Conservation (phyloP, 345 rosid genomes). For the Citrus sp. region DNA sequence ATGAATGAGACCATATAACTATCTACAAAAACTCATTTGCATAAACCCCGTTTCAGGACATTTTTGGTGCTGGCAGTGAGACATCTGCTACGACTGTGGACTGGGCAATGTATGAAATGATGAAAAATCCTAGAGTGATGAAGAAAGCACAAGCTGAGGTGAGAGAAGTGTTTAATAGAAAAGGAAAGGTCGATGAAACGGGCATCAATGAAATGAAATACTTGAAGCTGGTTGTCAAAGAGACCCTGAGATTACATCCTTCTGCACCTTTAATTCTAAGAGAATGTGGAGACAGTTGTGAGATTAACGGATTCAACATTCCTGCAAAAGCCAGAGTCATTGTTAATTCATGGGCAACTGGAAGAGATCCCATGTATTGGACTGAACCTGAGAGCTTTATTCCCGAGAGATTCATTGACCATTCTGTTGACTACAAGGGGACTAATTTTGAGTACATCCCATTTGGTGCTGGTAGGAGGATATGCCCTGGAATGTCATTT, state of each 20-base stretch:
- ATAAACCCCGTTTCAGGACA: slow-evolving; percentile 11
- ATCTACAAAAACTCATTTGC: background rate
- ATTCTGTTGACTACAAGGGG: slow-evolving; percentile 17
- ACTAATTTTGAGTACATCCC: slow-evolving; percentile 17
- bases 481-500: slow-evolving; percentile 17
- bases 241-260: slow-evolving; percentile 11
- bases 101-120: slow-evolving; percentile 26
- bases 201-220: background rate
- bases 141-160: slow-evolving; percentile 28
- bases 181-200: slow-evolving; percentile 16
- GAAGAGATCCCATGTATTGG: slow-evolving; percentile 15
- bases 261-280: slow-evolving; percentile 22
- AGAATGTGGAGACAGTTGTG: slow-evolving; percentile 8
- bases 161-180: slow-evolving; percentile 15
- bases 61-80: slow-evolving; percentile 22
- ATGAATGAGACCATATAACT: too few species aligned
- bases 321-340: slow-evolving; percentile 2
- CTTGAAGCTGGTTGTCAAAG: slow-evolving; percentile 3
- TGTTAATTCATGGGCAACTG: slow-evolving; percentile 16
- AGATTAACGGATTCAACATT: slow-evolving; percentile 18
- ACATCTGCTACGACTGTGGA: slow-evolving; percentile 18
- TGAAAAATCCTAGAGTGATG: slow-evolving; percentile 19
- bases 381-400: slow-evolving; percentile 9
- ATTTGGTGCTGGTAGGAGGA: slow-evolving; percentile 31
- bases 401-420: slow-evolving; percentile 16